These are phyloP conservation scores for Zizania palustris DNA, from an alignment of 202 grass and related monocot species.

Conservation along the genomic window DNA sequence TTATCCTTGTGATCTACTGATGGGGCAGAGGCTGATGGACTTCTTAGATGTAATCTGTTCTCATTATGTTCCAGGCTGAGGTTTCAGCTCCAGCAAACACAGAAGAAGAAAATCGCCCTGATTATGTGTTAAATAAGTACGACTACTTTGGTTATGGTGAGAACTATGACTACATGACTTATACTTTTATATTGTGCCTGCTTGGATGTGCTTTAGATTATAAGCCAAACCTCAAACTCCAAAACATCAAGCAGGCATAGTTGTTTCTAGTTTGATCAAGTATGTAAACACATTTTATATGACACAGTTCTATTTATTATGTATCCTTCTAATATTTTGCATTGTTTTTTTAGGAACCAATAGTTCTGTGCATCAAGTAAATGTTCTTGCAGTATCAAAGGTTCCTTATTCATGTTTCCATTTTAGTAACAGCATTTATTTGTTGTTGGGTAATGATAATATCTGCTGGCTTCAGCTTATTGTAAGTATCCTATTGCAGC, in stretches of 20 bases:
- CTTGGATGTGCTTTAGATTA: no score
- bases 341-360: constrained; percentile 66
- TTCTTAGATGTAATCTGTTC: constrained; percentile 16
- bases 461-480: constrained; percentile 33
- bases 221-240: no score
- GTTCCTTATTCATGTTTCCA: constrained; percentile 41
- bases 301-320: constrained; percentile 6
- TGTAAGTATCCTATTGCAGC: constrained; percentile 52
- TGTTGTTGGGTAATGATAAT: neutral
- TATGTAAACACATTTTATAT: constrained; percentile 14
- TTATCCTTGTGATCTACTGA: constrained; percentile 28
- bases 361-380: constrained; percentile 85
- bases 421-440: neutral
- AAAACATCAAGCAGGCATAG: no score
- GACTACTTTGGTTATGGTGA: constrained; percentile 97
- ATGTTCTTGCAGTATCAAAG: constrained; percentile 66
- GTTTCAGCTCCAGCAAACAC: constrained; percentile 65
- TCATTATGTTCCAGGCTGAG: constrained; percentile 73
- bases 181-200: neutral
- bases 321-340: constrained; percentile 26
- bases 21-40: neutral
- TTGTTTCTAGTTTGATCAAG: constrained; percentile 25
- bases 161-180: constrained; percentile 27
- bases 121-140: constrained; percentile 74
- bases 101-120: constrained; percentile 71